phyloP scores from a whole-genome alignment of 345 rosid species.

The Turnera subulata region DNA sequence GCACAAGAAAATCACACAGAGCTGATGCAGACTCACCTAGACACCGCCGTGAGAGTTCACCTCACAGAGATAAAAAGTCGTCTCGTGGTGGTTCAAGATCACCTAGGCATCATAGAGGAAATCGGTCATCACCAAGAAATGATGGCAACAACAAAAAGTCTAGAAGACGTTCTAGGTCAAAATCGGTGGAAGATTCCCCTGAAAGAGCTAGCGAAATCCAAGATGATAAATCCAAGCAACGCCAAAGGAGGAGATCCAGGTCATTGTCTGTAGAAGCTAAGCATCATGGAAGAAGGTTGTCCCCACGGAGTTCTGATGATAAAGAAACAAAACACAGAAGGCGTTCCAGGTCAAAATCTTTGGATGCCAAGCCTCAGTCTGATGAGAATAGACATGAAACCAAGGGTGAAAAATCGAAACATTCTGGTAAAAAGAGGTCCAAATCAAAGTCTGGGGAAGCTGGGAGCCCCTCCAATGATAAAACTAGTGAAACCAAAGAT shows the following conservation, averaged over 20 bases:
- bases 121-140: constrained; percentile 49
- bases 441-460: constrained; percentile 66
- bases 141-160: constrained; percentile 41
- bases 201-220: constrained; percentile 34
- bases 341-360: constrained; percentile 54
- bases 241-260: constrained; percentile 44
- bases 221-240: constrained; percentile 39
- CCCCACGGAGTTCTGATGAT: constrained; percentile 39
- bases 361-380: constrained; percentile 28
- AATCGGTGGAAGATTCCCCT: constrained; percentile 43
- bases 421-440: constrained; percentile 54
- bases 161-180: constrained; percentile 54
- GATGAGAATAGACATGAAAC: constrained; percentile 34
- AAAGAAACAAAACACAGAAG: constrained; percentile 40
- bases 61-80: constrained; percentile 41
- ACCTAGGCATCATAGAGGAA: constrained; percentile 50
- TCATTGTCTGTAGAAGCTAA: constrained; percentile 49
- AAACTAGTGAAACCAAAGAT: constrained; percentile 39
- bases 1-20: constrained; percentile 41
- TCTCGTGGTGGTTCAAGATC: constrained; percentile 55
- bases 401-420: constrained; percentile 38
- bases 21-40: constrained; percentile 58
- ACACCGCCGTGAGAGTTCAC: constrained; percentile 47
- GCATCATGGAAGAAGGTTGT: constrained; percentile 30
- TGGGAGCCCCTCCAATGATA: constrained; percentile 38